phyloP scores from a whole-genome alignment of 73 alveolate genomes.

The Paramecium bursaria region DNA sequence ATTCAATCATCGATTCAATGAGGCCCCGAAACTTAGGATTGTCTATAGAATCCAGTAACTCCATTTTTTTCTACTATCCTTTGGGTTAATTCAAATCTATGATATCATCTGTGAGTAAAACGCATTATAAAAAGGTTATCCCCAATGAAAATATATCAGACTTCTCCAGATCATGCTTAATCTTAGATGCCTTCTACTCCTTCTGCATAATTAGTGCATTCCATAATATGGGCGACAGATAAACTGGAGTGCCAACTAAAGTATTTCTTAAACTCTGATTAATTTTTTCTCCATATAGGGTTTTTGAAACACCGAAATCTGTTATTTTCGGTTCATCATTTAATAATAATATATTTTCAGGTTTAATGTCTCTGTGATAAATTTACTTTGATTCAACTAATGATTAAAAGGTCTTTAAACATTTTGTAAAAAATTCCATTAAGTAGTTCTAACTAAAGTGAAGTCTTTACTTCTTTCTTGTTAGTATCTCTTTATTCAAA shows the following conservation, averaged over 20 bases:
- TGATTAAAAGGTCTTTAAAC: conserved; percentile 3
- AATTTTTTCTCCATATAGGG: conserved; percentile 12
- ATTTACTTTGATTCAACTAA: conserved; percentile 17
- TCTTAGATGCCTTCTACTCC: no score
- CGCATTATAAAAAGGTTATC: background rate
- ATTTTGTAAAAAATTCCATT: conserved; percentile 25
- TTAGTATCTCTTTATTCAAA: conserved; percentile 32
- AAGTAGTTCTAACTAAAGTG: background rate
- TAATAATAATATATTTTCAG: conserved; percentile 1
- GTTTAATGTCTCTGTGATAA: conserved; percentile 51
- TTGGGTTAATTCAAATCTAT: no score
- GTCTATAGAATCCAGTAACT: background rate
- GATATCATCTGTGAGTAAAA: no score
- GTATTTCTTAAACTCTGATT: conserved; percentile 40
- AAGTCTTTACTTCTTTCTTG: conserved; percentile 32
- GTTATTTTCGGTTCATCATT: conserved; percentile 27
- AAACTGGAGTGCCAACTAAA: conserved; percentile 41
- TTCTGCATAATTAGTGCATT: conserved; percentile 15
- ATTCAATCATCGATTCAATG: background rate
- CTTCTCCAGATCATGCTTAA: conserved; percentile 22
- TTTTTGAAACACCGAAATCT: conserved; percentile 41
- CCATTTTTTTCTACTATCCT: background rate
- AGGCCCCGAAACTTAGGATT: background rate
- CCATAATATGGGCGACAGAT: conserved; percentile 40
- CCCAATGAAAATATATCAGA: conserved; percentile 50